Evolutionary conservation across 768 basidiomycete genomes (phyloP).

Genomic region (Phallus indusiatus): DNA sequence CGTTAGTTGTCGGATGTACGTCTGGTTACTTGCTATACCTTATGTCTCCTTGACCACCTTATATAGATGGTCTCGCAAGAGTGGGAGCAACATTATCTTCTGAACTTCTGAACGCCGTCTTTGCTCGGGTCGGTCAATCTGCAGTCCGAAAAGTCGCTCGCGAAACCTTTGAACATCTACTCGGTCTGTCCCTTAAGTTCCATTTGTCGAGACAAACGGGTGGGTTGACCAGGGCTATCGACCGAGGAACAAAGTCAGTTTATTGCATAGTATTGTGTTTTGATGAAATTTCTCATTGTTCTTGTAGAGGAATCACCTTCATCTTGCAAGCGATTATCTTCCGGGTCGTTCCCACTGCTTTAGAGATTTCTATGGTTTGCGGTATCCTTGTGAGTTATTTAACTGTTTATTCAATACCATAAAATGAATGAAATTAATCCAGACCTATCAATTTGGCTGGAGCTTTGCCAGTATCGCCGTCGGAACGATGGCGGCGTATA

Average conservation of each 20-base stretch:
- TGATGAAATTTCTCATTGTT: neutral
- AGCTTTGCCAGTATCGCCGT: constrained; percentile 91
- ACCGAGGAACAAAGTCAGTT: constrained; percentile 89
- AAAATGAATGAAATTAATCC: too few species aligned
- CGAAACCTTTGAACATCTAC: constrained; percentile 90
- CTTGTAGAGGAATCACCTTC: constrained; percentile 84
- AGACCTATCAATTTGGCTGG: constrained; percentile 98
- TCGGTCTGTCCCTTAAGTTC: constrained; percentile 85
- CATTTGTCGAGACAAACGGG: constrained; percentile 92
- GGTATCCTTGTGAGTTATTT: constrained; percentile 77
- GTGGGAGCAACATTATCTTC: constrained; percentile 84
- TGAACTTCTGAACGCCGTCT: constrained; percentile 91
- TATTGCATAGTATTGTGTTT: neutral
- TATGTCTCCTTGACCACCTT: neutral
- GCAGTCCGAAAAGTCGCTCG: constrained; percentile 91
- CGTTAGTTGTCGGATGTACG: constrained; percentile 85
- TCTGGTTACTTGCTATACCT: constrained; percentile 12
- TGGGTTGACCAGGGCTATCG: constrained; percentile 91
- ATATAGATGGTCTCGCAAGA: constrained; percentile 79
- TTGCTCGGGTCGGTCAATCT: constrained; percentile 90
- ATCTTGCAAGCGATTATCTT: constrained; percentile 88
- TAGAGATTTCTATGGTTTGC: constrained; percentile 95
- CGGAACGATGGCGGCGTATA: constrained; percentile 78
- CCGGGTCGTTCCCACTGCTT: constrained; percentile 88
- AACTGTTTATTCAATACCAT: too few species aligned